These are phyloP conservation scores for Microdochium trichocladiopsis DNA, from an alignment of 2,329 filamentous ascomycete species.

Conservation along the genomic window DNA sequence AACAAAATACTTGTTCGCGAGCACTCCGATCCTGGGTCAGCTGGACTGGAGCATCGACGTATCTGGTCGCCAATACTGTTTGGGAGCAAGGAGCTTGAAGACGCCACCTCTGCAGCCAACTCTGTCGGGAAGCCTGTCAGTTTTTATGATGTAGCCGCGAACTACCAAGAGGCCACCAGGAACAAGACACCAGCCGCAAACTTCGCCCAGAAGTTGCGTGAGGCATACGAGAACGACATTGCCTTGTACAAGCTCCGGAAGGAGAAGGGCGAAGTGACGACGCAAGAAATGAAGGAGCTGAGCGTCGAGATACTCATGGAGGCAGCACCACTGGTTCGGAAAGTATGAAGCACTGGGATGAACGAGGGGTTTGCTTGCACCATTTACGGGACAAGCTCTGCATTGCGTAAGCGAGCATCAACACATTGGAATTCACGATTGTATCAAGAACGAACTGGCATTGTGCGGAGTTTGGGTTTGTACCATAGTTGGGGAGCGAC, in stretches of 20 bases:
- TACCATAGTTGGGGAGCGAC: not conserved
- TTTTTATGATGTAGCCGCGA: not conserved
- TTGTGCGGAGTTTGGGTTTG: not conserved
- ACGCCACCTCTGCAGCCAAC: not conserved
- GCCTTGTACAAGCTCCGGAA: not conserved
- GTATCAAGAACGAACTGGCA: not conserved
- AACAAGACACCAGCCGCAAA: slow-evolving; percentile 4
- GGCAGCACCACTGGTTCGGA: not conserved
- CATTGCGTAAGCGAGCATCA: too few relatives aligned
- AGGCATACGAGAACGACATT: slow-evolving; percentile 16
- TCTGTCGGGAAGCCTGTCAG: not conserved
- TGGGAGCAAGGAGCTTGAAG: slow-evolving; percentile 11
- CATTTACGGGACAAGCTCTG: too few relatives aligned
- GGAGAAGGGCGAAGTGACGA: not conserved
- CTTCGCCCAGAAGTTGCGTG: slow-evolving; percentile 13
- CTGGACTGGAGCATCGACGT: slow-evolving; percentile 9
- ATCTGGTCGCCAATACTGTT: slow-evolving; percentile 18
- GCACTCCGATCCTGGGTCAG: not conserved
- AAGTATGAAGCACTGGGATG: not conserved
- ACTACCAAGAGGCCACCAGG: not conserved
- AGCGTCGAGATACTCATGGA: not conserved
- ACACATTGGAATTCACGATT: not conserved
- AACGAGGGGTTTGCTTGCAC: not conserved
- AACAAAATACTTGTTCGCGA: slow-evolving; percentile 7
- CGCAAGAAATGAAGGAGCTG: not conserved